Evolutionary conservation across 176 grass and related monocot genomes (phyloP), one percentile per base, ranked within the genome.

Genomic region (Bothriochloa decipiens): DNA sequence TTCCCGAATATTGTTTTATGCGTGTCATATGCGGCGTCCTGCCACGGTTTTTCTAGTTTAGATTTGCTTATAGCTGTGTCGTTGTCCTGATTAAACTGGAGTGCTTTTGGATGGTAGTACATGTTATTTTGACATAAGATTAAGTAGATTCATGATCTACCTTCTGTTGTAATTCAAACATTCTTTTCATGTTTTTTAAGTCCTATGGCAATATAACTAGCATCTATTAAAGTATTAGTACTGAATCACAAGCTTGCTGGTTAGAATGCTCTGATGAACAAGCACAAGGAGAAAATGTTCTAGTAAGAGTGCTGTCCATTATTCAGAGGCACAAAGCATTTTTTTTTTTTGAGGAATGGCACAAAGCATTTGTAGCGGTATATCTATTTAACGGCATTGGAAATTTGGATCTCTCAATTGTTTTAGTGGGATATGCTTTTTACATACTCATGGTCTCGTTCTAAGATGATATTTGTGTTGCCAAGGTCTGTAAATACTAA

Each of bases 11-110:
- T 61, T 25, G 40, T 58, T 82, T 71, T 76, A 25, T 70, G 40
- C 50, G 41, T 43, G 71, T 40, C 63, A 85, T 85, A 49, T 49
- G 87, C 61, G 80, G 72, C 75, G 5, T 79, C 70, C 74, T 70
- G 75, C 42, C 23, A 62, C 7, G 16, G 81, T 83, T 61, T 57
- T 74, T 73, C 43, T 33, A 17, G 8, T 26, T 77, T 49, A 47
- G 32, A 8, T 64, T 15, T 17, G 6, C 4, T 14, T 72, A 8
- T 42, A 33, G 7, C 55, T 15, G 23, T 57, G 12, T 76, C 14
- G 60, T 64, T 9, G 72, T 37, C 13, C 7, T 36, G 64, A 37
- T 53, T 37, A 53, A 53, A 52, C 23, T 37, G n/a, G 11, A 28
- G 3, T 74, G 80, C 15, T 46, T 84, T 63, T 16, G 28, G 47